phyloP scores from a whole-genome alignment of 2,329 filamentous ascomycete genomes.

The Colletotrichum sp. region DNA sequence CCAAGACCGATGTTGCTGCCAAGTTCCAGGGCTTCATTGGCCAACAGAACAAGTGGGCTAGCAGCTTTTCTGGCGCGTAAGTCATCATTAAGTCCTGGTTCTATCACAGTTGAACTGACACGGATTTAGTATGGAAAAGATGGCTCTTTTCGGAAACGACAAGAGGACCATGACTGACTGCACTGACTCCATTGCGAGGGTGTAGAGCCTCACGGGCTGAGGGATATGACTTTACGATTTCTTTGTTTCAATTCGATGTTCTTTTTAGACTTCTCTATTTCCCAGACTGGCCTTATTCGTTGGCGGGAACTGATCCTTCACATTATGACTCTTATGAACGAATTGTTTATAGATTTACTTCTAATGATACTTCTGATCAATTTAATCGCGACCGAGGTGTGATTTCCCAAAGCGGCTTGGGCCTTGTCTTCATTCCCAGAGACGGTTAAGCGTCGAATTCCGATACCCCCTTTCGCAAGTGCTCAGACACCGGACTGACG shows the following conservation, averaged over 20 bases:
- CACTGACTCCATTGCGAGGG: constrained; percentile 31
- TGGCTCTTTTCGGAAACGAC: constrained; percentile 59
- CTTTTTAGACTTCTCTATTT: background rate
- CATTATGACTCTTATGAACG: background rate
- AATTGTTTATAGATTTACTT: background rate
- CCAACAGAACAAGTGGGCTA: constrained; percentile 33
- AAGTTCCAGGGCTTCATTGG: constrained; percentile 40
- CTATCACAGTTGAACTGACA: constrained; percentile 42
- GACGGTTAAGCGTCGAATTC: background rate
- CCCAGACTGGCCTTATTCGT: no score
- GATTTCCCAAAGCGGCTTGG: background rate
- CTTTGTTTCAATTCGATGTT: background rate
- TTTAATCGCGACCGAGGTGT: background rate
- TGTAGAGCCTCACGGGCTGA: background rate
- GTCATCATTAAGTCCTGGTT: constrained; percentile 45
- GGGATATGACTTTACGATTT: background rate
- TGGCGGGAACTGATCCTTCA: background rate
- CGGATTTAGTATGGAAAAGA: constrained; percentile 33
- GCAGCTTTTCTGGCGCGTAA: background rate
- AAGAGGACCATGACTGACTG: constrained; percentile 61
- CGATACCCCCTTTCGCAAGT: background rate
- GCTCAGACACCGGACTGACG: background rate
- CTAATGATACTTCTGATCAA: background rate
- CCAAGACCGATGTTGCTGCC: constrained; percentile 38
- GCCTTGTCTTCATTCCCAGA: background rate